Evolutionary conservation across 805 yeast species (phyloP).

Genomic region (Yamadazyma nakazawae): DNA sequence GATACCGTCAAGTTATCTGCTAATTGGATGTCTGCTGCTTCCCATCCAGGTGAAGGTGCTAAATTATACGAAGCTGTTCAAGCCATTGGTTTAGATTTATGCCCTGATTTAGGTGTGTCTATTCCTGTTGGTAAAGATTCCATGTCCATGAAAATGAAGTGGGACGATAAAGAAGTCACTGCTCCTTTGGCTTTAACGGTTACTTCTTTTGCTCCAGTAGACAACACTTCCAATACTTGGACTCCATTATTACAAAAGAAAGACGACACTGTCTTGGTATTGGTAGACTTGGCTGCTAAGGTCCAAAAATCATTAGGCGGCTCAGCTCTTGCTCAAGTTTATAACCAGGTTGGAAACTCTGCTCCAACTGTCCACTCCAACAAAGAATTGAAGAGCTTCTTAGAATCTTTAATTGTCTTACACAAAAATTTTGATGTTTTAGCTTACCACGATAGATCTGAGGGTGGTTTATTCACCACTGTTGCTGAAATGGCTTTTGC

Average conservation of each 20-base stretch:
- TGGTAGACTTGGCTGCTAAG: constrained; percentile 72
- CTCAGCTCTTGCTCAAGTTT: constrained; percentile 92
- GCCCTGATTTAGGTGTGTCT: constrained; percentile 87
- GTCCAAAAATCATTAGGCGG: constrained; percentile 69
- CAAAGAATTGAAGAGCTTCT: constrained; percentile 60
- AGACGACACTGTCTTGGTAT: constrained; percentile 61
- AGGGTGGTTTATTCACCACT: constrained; percentile 90
- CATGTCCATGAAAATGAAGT: constrained; percentile 98
- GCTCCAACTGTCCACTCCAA: constrained; percentile 82
- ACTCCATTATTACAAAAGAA: constrained; percentile 71
- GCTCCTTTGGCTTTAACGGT: constrained; percentile 91
- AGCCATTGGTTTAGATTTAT: constrained; percentile 90
- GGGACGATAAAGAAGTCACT: constrained; percentile 89
- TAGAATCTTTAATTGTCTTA: constrained; percentile 64
- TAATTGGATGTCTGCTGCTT: constrained; percentile 98
- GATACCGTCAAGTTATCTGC: constrained; percentile 85
- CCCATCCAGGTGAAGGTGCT: constrained; percentile 92
- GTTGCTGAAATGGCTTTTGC: constrained; percentile 96
- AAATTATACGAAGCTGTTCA: constrained; percentile 95
- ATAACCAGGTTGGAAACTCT: constrained; percentile 76
- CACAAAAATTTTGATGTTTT: constrained; percentile 66
- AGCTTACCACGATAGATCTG: constrained; percentile 94
- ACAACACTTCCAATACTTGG: constrained; percentile 87
- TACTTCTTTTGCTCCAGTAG: constrained; percentile 89
- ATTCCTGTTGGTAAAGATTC: constrained; percentile 99